Evolutionary conservation across 208 protist genomes (phyloP), one percentile per base, ranked within the genome.

Genomic region (Acanthamoeba quina): DNA sequence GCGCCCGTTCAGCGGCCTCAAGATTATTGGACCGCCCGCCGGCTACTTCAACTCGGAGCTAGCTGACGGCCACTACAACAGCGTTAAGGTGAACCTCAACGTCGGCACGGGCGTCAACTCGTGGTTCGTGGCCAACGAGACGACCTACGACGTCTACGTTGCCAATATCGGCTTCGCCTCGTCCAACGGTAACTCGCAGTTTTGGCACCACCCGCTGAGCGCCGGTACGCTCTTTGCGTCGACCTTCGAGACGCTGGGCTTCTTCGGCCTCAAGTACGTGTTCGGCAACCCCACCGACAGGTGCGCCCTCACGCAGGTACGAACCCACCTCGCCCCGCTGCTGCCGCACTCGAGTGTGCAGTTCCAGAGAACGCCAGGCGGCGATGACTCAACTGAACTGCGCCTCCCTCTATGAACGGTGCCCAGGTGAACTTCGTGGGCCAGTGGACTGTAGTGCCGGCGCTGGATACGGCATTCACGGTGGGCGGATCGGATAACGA

Each of bases 141-240:
- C 62, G 62, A 70, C 62, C 62, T 70, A 37, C n/a, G 29, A 70
- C 62, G n/a, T 70, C 62, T 70, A 70, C 62, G 37, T 70, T 10
- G 62, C 62, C 5, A 9, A 21, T n/a, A 70, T 70, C n/a, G 62
- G 62, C n/a, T 70, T 70, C 9, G 62, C 62, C 9, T 70, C 62
- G n/a, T 70, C 62, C 62, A 70, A 70, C 62, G 62, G n/a, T n/a
- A 70, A 70, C 62, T 70, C 62, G 62, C 62, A 70, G 62, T 70
- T 70, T 7, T 70, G 62, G 62, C 62, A 70, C 13, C 62, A 70
- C 29, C 62, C 62, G 9, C 62, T 70, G 62, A 70, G 62, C 62
- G 62, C 62, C 0, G 62, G 62, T n/a, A 70, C 62, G 26, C 29
- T 70, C 62, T 70, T 37, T 15, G 62, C 62, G n/a, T 70, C 62